phyloP scores from a whole-genome alignment of 2,329 filamentous ascomycete species.

The Penicillium vulpinum region DNA sequence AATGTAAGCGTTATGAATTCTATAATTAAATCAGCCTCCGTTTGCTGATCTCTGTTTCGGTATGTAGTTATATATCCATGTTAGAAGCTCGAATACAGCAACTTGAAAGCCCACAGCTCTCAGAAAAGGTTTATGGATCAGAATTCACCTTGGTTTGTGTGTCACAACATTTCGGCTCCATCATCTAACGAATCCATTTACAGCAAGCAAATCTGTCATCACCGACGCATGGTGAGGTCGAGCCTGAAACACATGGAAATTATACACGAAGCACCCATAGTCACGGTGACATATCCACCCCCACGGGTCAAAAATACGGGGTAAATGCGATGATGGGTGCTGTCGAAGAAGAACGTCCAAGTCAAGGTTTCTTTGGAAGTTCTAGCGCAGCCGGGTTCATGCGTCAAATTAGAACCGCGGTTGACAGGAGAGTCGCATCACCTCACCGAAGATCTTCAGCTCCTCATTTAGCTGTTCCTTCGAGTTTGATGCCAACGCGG shows the following conservation, averaged over 20 bases:
- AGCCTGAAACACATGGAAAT: neutral
- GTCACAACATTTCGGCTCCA: neutral
- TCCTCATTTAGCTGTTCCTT: constrained; percentile 9
- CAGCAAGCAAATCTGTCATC: constrained; percentile 6
- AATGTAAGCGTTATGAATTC: constrained; percentile 9
- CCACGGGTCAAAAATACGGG: constrained; percentile 24
- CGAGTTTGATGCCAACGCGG: constrained; percentile 25
- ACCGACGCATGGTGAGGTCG: neutral
- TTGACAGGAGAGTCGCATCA: constrained; percentile 36
- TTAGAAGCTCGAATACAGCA: constrained; percentile 30
- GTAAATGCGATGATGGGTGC: constrained; percentile 51
- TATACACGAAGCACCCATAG: neutral
- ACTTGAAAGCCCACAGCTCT: constrained; percentile 21
- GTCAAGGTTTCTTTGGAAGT: constrained; percentile 50
- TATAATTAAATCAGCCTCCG: neutral
- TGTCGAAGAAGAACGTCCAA: constrained; percentile 44
- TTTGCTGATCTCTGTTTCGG: neutral
- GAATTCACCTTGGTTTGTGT: constrained; percentile 13
- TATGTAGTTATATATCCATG: constrained; percentile 32
- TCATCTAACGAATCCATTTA: neutral
- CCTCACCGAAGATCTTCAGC: constrained; percentile 22
- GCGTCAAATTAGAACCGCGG: constrained; percentile 48
- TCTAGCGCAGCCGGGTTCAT: constrained; percentile 52
- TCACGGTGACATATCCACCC: neutral
- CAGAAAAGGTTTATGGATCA: neutral